Evolutionary conservation across 371 early-diverging fungal species (phyloP).

Genomic region (Mortierella sp.): DNA sequence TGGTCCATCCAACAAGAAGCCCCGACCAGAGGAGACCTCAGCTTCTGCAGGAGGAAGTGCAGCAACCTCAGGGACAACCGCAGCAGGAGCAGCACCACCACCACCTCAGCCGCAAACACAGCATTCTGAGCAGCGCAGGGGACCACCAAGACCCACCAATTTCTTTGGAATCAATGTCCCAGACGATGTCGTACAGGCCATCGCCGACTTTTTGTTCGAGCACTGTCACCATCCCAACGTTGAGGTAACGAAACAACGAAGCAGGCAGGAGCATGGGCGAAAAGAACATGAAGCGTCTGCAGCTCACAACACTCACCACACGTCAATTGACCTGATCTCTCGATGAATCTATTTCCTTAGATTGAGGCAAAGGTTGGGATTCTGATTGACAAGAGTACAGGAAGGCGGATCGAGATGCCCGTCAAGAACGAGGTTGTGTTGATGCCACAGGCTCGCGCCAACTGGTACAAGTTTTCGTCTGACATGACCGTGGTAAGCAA

Average conservation of each 20-base stretch:
- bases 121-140: background rate
- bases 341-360: too few species aligned
- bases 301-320: background rate
- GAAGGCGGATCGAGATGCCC: conserved; percentile 70
- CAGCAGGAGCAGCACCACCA: conserved; percentile 15
- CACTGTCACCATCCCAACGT: conserved; percentile 68
- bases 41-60: background rate
- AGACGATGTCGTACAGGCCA: conserved; percentile 73
- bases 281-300: background rate
- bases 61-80: conserved; percentile 22
- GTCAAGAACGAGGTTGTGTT: conserved; percentile 69
- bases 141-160: conserved; percentile 14
- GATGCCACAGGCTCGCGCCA: conserved; percentile 25
- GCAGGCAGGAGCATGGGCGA: too few species aligned
- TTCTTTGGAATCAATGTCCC: conserved; percentile 65
- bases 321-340: too few species aligned
- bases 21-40: conserved; percentile 14
- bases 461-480: conserved; percentile 70
- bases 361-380: conserved; percentile 89
- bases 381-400: conserved; percentile 73
- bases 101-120: background rate
- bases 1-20: conserved; percentile 12
- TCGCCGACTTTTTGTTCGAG: conserved; percentile 72
- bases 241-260: conserved; percentile 61
- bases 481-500: conserved; percentile 70